Conservation (phyloP, 306 rosid species). For the Arachis hypogaea region DNA sequence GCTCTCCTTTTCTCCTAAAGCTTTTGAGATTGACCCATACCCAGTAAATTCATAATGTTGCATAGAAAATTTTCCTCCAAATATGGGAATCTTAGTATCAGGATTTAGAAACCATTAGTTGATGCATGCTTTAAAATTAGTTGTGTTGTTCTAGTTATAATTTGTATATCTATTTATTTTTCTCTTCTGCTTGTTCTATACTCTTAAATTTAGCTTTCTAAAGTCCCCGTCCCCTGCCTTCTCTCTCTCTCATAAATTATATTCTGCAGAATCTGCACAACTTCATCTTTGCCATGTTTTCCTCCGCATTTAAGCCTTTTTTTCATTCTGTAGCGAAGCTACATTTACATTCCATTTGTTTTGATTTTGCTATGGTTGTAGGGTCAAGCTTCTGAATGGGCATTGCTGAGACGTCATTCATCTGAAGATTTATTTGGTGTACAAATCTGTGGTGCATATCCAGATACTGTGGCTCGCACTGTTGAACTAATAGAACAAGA, state of each 20-base stretch:
- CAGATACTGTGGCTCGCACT: slow-evolving; percentile 72
- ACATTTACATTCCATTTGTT: slow-evolving; percentile 7
- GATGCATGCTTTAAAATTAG: slow-evolving; percentile 12
- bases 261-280: slow-evolving; percentile 9
- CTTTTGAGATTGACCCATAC: not conserved
- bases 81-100: not conserved
- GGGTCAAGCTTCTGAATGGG: slow-evolving; percentile 99
- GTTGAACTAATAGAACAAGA: slow-evolving; percentile 84
- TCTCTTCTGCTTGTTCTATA: slow-evolving; percentile 3
- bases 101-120: slow-evolving; percentile 16
- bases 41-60: not conserved
- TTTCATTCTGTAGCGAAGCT: slow-evolving; percentile 17
- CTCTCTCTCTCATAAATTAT: not conserved
- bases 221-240: no score
- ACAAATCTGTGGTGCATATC: slow-evolving; percentile 89
- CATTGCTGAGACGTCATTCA: slow-evolving; percentile 80
- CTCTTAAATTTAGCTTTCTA: not conserved
- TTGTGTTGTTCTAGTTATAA: slow-evolving; percentile 17
- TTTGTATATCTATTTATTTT: not conserved
- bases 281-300: slow-evolving; percentile 5
- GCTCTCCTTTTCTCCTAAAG: not conserved
- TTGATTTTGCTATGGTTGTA: slow-evolving; percentile 35
- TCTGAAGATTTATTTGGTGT: slow-evolving; percentile 94
- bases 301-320: slow-evolving; percentile 8
- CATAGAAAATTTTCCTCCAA: slow-evolving; percentile 13